Base-by-base conservation (phyloP, 2,329 filamentous ascomycete species). In the Colletotrichum orchidophilum region DNA sequence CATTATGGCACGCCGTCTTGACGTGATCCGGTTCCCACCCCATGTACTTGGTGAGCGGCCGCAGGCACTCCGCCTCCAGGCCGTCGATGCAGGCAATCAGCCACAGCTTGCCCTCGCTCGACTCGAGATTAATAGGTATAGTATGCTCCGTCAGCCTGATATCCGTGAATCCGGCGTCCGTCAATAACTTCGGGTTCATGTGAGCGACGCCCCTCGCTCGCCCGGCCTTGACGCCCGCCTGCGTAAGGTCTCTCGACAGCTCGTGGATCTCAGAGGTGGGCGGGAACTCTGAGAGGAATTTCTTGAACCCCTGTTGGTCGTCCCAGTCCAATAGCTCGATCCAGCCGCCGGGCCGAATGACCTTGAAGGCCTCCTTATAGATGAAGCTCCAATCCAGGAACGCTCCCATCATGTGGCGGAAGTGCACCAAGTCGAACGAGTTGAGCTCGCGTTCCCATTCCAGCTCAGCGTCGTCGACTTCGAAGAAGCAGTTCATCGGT, bases 401-500 rank as follows among this genome's bases (percentile, higher is more conserved):
- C 11, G 88, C 84, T 11, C 87, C 88, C 21, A 86, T 81, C 83
- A 91, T 84, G 72, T 86, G 82, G 5, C 88, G 85, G 66, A 90
- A 79, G 75, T 91, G 88, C 31, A 91, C 83, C 13, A 91, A 78
- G 75, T 91, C 88, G 73, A 88, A 87, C 13, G 83, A 78, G 75
- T 89, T 80, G 3, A 83, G 77, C 4, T 84, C 83, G 15, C 87
- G 84, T 69, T 88, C 86, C 88, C 88, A 90, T 52, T 89, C 87
- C 27, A 83, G 78, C 76, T 90, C 87, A 55, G 87, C 88, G 74
- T 90, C 87, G 74, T 90, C 87, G 5, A 90, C 83, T 77, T 90
- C 87, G 79, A 89, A 90, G 74, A 87, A 88, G 49, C 89, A 84
- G 72, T 90, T 90, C 75, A 86, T 85, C 5, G 88, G 88, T 7